A percentile compares a stretch with the other conserved stretches of the same genome.
Conservation (phyloP, 2,329 filamentous ascomycete species). For the Pyricularia grisea region DNA sequence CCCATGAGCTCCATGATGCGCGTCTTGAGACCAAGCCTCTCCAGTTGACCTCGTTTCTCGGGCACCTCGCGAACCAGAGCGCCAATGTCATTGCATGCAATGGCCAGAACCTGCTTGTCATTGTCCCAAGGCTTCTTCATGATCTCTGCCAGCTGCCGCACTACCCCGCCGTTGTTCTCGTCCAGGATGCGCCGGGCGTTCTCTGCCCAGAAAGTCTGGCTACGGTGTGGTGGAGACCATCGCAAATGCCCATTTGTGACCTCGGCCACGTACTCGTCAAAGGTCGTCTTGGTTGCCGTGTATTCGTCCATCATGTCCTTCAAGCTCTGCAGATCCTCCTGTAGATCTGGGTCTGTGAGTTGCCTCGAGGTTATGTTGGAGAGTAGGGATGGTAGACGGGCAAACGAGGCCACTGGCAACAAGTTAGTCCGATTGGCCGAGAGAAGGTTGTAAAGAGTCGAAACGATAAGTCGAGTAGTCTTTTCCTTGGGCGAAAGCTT, state of each 20-base stretch:
- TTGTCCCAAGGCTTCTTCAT: constrained; percentile 64
- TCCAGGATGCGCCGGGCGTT: constrained; percentile 84
- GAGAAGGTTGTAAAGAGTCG: constrained; percentile 82
- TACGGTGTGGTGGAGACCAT: constrained; percentile 88
- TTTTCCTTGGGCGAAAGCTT: constrained; percentile 95
- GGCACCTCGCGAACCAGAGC: constrained; percentile 81
- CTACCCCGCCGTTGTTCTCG: constrained; percentile 67
- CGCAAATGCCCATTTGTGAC: constrained; percentile 77
- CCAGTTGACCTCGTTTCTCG: constrained; percentile 69
- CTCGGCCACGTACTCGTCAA: constrained; percentile 86
- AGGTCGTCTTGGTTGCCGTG: constrained; percentile 62
- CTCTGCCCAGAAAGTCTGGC: constrained; percentile 80
- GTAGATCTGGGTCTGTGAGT: constrained; percentile 53
- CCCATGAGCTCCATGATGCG: constrained; percentile 92
- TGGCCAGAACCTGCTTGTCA: constrained; percentile 81
- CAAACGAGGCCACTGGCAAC: constrained; percentile 79
- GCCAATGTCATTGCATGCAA: constrained; percentile 90
- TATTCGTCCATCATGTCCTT: constrained; percentile 58
- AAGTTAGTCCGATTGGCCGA: constrained; percentile 57
- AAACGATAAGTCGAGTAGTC: constrained; percentile 83
- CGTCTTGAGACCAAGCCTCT: constrained; percentile 76
- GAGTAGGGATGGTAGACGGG: constrained; percentile 63
- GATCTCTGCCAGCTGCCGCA: constrained; percentile 76
- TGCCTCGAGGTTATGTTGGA: constrained; percentile 54
- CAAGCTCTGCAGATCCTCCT: constrained; percentile 51